These are phyloP conservation scores for Otatea glauca DNA, from an alignment of 176 grass and related monocot species.

Conservation along the genomic window DNA sequence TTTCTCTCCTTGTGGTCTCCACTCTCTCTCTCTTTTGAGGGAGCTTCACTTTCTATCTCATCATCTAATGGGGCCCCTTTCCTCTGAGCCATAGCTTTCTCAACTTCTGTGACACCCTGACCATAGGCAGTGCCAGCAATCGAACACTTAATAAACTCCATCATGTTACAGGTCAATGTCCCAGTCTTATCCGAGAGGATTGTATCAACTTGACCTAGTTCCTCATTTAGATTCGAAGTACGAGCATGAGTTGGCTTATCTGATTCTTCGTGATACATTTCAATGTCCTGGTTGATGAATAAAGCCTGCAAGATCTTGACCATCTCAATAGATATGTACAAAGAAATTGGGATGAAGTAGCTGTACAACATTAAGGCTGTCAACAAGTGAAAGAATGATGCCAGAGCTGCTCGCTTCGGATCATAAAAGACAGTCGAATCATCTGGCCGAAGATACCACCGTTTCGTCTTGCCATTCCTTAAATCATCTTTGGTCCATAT, in stretches of 20 bases:
- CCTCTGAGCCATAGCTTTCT: conserved; percentile 91
- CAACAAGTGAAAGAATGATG: conserved; percentile 90
- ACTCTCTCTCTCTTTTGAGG: conserved; percentile 28
- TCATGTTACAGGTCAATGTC: conserved; percentile 97
- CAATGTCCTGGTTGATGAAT: conserved; percentile 88
- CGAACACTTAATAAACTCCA: conserved; percentile 99
- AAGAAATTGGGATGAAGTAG: conserved; percentile 96
- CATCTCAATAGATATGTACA: conserved; percentile 99
- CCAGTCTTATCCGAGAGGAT: conserved; percentile 98
- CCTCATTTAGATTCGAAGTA: conserved; percentile 94
- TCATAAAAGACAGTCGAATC: conserved; percentile 65
- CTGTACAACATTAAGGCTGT: conserved; percentile 96
- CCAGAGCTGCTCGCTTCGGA: conserved; percentile 58
- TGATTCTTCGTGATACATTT: conserved; percentile 97
- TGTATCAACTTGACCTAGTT: conserved; percentile 97
- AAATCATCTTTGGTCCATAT: conserved; percentile 83
- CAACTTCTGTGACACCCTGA: conserved; percentile 89
- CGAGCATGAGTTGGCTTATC: conserved; percentile 88
- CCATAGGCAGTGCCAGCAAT: conserved; percentile 92
- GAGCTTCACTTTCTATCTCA: conserved; percentile 47
- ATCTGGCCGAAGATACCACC: conserved; percentile 95
- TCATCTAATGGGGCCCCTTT: conserved; percentile 57
- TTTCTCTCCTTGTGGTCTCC: conserved; percentile 52
- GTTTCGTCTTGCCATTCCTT: conserved; percentile 59
- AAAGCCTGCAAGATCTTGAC: conserved; percentile 94